Base-by-base conservation (phyloP, 163 green algal species). In the Scenedesmus sp. region DNA sequence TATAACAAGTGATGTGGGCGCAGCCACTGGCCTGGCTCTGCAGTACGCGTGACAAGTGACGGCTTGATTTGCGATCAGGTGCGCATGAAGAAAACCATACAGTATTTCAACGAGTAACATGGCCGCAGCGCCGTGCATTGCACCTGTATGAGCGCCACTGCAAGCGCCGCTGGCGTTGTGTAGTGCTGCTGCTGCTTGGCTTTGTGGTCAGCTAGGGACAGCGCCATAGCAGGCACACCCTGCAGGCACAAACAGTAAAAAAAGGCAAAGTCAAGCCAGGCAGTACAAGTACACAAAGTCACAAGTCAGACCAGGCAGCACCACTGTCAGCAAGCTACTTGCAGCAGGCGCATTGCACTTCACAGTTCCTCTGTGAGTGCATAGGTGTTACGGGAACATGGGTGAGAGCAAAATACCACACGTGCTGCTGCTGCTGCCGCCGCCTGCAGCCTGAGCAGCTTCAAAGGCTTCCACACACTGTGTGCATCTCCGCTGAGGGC, bases 121-220 rank as follows among this genome's bases (percentile, higher is more conserved):
- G 7, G 84, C 13, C 54, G 84, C 84, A 34, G n/a, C 62, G 23
- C 26, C 82, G 46, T 18, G 90, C 88, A 84, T 89, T 89, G 23
- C 12, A 82, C 67, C 73, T 81, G n/a, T 85, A 95, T 83, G n/a
- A 96, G 57, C 1, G 90, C 10, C 20, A 94, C 86, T 15, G 83
- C 70, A 0, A 95, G 79, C 10, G 18, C 13, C 4, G 94, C 90
- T 56, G 88, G 81, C 23, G 90, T 18, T 3, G 76, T 55, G 86
- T 96, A 96, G 86, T 95, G 93, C 55, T 94, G 87, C 67, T 85
- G 1, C 70, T 89, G 92, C 26, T 88, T 87, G 0, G 93, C 94
- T 60, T 86, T 82, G 92, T 95, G 93, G 91, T 95, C 94, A 84
- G 95, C 94, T 0, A 96, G 92, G 0, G 92, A 95, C 52, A 96